Base-by-base conservation (phyloP, 2,329 filamentous ascomycete species). In the Celoporthe dispersa region DNA sequence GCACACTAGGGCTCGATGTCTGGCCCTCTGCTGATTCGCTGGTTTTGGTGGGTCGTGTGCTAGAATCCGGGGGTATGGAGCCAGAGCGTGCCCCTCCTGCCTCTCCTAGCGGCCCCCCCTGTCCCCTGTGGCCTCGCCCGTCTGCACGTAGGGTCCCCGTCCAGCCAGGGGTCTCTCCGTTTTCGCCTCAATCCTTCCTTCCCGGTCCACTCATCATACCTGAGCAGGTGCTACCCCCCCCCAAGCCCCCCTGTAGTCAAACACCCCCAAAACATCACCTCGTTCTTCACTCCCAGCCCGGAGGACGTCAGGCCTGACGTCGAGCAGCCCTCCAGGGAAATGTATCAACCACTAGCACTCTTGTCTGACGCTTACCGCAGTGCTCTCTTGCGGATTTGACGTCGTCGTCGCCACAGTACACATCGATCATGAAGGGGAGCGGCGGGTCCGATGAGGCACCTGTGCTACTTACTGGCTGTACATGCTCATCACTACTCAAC, bases 111-210 rank as follows among this genome's bases (percentile, higher is more conserved):
- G 41, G 41, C 41, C 16, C 19, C 41, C 44, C 44, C 44, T 48
- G 44, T 8, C 53, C 25, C 25, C 53, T 55, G 25, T 55, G 25
- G 53, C 53, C 53, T 55, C 53, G 53, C 53, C 12, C 53, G 28
- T 16, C 53, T 57, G 53, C 53, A 57, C 28, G 53, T 57, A 57
- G 53, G 53, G 64, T 37, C 41, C 51, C 41, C 28, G n/a, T 51
- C 33, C 59, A 31, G 63, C 55, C 44, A 70, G 68, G 64, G 64
- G 57, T 41, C 25, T 19, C 19, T 25, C n/a, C n/a, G 51, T 35
- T 31, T 55, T 37, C 53, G 53, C 53, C 53, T 55, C 53, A 55
- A 55, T 55, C 53, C 53, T 55, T 28, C n/a, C 25, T 28, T 28
- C 51, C n/a, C 51, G 14, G 1, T 8, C 51, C 16, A 44, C 6